Evolutionary conservation across 2,329 filamentous ascomycete species (phyloP).

Genomic region (Diaporthe sp.): DNA sequence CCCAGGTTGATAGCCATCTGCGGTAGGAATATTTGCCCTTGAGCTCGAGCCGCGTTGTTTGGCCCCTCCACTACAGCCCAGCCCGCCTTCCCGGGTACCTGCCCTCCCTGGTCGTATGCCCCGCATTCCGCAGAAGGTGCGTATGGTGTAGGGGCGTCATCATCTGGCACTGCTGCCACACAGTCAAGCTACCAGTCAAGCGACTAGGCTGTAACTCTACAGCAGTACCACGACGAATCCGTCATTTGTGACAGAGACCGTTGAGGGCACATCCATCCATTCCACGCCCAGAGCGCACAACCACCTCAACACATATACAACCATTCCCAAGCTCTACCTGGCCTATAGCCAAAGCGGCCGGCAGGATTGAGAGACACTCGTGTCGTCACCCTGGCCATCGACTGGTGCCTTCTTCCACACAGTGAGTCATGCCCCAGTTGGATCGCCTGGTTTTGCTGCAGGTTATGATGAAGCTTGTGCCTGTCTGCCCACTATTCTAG

Average conservation of each 20-base stretch:
- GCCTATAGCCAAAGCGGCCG: background rate
- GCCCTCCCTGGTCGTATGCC: background rate
- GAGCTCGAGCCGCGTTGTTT: background rate
- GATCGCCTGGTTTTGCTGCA: background rate
- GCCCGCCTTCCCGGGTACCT: background rate
- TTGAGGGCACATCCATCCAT: background rate
- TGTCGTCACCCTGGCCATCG: background rate
- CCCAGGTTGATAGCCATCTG: background rate
- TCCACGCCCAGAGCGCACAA: background rate
- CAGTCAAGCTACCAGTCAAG: background rate
- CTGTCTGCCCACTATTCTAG: background rate
- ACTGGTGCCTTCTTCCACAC: slow-evolving; percentile 1
- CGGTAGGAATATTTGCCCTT: background rate
- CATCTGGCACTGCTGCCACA: background rate
- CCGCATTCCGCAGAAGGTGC: background rate
- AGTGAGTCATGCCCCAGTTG: slow-evolving; percentile 32
- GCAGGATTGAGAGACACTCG: background rate
- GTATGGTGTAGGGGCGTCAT: background rate
- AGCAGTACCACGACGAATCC: slow-evolving; percentile 8
- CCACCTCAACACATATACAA: slow-evolving; percentile 6
- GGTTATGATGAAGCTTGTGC: background rate
- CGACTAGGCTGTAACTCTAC: background rate
- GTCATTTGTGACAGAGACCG: slow-evolving; percentile 19
- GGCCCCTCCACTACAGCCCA: background rate
- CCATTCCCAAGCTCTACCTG: background rate